phyloP scores from a whole-genome alignment of 768 basidiomycete species.

The Auricularia auricula-judae region DNA sequence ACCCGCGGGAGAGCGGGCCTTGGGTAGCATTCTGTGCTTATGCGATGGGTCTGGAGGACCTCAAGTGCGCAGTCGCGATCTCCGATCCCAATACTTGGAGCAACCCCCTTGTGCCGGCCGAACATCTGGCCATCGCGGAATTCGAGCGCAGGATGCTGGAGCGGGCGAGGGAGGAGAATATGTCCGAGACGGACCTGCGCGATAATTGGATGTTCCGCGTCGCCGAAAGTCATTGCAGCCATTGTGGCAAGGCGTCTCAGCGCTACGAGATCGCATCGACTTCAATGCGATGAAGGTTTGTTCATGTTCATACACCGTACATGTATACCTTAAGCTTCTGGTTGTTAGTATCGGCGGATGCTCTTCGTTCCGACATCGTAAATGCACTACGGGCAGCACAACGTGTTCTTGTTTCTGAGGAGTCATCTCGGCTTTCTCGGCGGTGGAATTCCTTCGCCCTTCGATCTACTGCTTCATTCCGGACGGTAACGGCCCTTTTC shows the following conservation, averaged over 20 bases:
- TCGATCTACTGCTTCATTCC: too few relatives aligned
- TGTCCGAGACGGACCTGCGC: neutral
- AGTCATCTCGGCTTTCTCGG: too few relatives aligned
- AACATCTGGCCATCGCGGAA: neutral
- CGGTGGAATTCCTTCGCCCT: too few relatives aligned
- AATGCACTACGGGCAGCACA: too few relatives aligned
- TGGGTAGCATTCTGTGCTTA: neutral
- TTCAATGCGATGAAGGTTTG: conserved; percentile 19
- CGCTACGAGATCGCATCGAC: neutral
- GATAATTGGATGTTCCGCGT: neutral
- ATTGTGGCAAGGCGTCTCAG: neutral
- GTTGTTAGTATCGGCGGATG: too few relatives aligned
- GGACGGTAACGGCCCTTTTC: too few relatives aligned
- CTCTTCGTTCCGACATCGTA: too few relatives aligned
- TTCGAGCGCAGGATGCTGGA: neutral
- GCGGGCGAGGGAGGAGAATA: neutral
- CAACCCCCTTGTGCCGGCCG: neutral
- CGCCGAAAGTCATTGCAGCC: neutral
- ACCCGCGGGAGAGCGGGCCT: neutral
- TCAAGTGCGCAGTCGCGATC: neutral
- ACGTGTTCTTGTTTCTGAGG: too few relatives aligned
- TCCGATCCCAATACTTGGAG: neutral
- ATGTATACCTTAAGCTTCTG: too few relatives aligned
- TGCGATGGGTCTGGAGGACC: neutral
- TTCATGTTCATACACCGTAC: conserved; percentile 19